These are phyloP conservation scores for Escallonia herrerae DNA, from an alignment of 129 eudicot genomes.

Conservation along the genomic window DNA sequence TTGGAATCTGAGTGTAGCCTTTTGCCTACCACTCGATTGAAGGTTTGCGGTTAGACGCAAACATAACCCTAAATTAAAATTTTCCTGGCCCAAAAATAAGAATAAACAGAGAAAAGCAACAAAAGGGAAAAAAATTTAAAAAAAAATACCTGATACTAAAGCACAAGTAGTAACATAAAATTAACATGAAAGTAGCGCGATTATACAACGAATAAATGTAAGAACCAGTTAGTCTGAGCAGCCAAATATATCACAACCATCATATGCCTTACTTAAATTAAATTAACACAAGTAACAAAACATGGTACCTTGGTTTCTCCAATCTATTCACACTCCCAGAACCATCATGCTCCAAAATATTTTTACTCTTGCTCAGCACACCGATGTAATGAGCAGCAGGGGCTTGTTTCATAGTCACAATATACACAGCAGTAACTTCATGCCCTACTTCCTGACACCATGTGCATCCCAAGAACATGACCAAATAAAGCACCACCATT, in stretches of 20 bases:
- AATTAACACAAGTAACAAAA: neutral
- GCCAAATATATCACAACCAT: neutral
- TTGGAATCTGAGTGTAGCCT: no score
- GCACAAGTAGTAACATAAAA: neutral
- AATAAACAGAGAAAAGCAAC: no score
- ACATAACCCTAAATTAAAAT: no score
- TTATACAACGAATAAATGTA: neutral
- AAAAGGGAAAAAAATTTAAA: no score
- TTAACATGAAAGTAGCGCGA: neutral
- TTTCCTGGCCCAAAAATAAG: no score
- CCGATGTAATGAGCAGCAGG: conserved; percentile 40
- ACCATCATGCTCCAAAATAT: conserved; percentile 18
- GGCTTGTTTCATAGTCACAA: conserved; percentile 71
- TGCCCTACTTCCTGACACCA: conserved; percentile 20
- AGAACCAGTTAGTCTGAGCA: neutral
- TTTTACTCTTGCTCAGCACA: conserved; percentile 13
- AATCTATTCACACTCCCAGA: conserved; percentile 37
- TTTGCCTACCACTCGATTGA: no score
- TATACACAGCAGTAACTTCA: conserved; percentile 49
- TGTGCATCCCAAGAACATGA: conserved; percentile 24
- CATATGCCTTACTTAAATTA: no score
- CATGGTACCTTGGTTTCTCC: conserved; percentile 51
- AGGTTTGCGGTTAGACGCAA: no score
- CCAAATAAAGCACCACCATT: conserved; percentile 31
- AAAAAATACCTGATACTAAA: neutral